Evolutionary conservation across 208 protist species (phyloP).

Genomic region (Trypanosoma cruzi): DNA sequence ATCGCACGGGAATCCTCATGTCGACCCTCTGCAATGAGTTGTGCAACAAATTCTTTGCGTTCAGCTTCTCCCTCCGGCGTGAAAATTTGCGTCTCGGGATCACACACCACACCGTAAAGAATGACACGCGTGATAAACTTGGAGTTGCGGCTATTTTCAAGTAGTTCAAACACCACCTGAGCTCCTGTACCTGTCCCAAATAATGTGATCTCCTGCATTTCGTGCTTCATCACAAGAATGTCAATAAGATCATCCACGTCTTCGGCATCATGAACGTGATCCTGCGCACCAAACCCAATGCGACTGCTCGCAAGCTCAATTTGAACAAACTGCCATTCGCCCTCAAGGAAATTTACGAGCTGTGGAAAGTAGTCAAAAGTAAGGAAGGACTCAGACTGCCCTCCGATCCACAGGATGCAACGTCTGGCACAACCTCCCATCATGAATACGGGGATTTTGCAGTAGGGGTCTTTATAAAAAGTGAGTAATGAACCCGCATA

Average conservation of each 20-base stretch:
- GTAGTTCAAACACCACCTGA: constrained; percentile 65
- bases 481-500: constrained; percentile 48
- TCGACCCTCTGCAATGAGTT: constrained; percentile 41
- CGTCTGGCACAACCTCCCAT: constrained; percentile 38
- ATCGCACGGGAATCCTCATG: constrained; percentile 55
- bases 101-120: constrained; percentile 63
- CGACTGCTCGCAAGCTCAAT: constrained; percentile 58
- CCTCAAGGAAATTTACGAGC: constrained; percentile 39
- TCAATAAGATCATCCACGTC: constrained; percentile 70
- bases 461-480: constrained; percentile 59
- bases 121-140: constrained; percentile 59
- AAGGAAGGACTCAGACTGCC: constrained; percentile 69
- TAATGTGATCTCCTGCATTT: constrained; percentile 60
- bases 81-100: constrained; percentile 41
- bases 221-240: constrained; percentile 44
- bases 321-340: constrained; percentile 62
- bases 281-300: constrained; percentile 51
- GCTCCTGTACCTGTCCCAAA: constrained; percentile 78
- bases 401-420: constrained; percentile 75
- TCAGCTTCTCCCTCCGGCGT: constrained; percentile 26
- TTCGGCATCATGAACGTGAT: constrained; percentile 67
- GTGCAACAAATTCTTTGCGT: constrained; percentile 35
- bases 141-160: constrained; percentile 35
- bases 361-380: constrained; percentile 56
- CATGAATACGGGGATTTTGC: constrained; percentile 65